A percentile compares a stretch with the other conserved stretches of the same genome.
These are phyloP conservation scores for Aspergillus coremiiformis DNA, from an alignment of 495 filamentous ascomycete genomes.

Conservation along the genomic window DNA sequence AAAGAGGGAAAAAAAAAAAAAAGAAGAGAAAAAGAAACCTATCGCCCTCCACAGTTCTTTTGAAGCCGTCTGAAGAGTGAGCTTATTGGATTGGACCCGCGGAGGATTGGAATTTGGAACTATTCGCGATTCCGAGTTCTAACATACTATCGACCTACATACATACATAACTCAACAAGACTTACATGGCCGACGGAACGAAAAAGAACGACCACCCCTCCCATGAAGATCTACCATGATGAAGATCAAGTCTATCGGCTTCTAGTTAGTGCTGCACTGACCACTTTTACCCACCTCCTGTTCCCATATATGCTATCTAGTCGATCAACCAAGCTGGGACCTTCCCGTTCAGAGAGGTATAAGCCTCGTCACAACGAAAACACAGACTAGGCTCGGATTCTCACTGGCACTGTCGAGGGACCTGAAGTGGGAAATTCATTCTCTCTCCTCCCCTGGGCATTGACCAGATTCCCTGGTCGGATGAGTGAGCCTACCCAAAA, in stretches of 20 bases:
- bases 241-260: constrained; percentile 42
- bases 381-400: constrained; percentile 8
- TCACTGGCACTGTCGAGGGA: constrained; percentile 8
- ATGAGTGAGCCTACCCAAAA: not conserved
- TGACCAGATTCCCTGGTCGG: not conserved
- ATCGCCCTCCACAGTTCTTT: not conserved
- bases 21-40: constrained; percentile 1
- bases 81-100: constrained; percentile 14
- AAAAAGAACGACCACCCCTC: constrained; percentile 1
- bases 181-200: constrained; percentile 4
- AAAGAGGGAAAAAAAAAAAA: not conserved
- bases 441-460: constrained; percentile 1
- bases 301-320: constrained; percentile 15
- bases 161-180: constrained; percentile 7
- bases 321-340: constrained; percentile 8
- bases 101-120: constrained; percentile 20
- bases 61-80: constrained; percentile 13
- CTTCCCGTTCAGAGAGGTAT: constrained; percentile 15
- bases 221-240: constrained; percentile 31
- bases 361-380: constrained; percentile 25
- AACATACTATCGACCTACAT: too few relatives aligned
- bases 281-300: constrained; percentile 26
- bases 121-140: constrained; percentile 16
- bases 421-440: too few relatives aligned
- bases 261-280: constrained; percentile 34